Evolutionary conservation across 495 filamentous ascomycete species (phyloP), one percentile per base, ranked within the genome.

Genomic region (Talaromyces trachyspermus): DNA sequence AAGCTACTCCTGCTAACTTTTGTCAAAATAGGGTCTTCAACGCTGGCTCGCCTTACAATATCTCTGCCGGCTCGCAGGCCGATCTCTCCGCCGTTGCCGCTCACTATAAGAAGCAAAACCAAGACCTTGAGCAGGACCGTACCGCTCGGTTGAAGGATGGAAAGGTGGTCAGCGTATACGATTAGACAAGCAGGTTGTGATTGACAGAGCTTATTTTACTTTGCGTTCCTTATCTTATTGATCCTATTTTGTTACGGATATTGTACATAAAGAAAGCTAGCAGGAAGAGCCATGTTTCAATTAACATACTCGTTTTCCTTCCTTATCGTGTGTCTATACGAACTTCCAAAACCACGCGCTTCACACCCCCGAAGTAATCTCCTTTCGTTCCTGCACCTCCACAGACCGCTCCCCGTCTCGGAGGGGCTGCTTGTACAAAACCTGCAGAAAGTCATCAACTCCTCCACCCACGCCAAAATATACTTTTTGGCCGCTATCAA

Each of bases 381-480:
- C 79, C 43, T 80, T 61, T 11, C 66, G 72, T 57, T 89, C 79
- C 59, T 81, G 71, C 26, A 90, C 65, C 27, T 77, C 71, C 36
- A 79, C 64, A 19, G 79, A 78, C n/a, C n/a, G n/a, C 26, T 68
- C 62, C 7, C 69, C 78, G 12, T 35, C 44, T 15, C 37, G 19
- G 9, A 35, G 19, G 17, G 78, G 79, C 22, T 74, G 66, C 17
- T 61, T 70, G 45, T 69, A 62, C 48, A 88, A 68, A 50, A 76
- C 75, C 24, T 74, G 64, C 42, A 89, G 72, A 59, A 98, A 95
- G 56, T 91, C 89, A 61, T 91, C 84, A 33, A 98, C 79, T 15
- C 89, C 88, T 15, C 92, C 92, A 2, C 92, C 92, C 46, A 98
- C 92, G 4, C 92, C 92, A 58, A 98, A 98, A 62, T 98, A 98